Conservation (phyloP, 306 rosid species). For the Acacia crassicarpa region DNA sequence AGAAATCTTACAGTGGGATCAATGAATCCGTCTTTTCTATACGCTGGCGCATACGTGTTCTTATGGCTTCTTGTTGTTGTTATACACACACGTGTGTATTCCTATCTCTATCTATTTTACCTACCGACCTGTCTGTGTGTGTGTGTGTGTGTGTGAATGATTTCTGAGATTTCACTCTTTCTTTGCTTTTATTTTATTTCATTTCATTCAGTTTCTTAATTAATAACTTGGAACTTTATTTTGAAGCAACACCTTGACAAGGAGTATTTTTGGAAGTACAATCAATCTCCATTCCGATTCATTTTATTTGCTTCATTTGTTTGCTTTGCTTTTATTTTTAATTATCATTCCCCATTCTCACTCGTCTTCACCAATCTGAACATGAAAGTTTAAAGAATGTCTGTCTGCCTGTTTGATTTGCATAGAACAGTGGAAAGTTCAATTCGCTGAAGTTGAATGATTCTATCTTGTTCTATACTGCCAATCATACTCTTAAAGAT, state of each 20-base stretch:
- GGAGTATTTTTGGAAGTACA: background rate
- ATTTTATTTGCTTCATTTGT: too few species aligned
- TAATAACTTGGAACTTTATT: background rate
- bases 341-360: background rate
- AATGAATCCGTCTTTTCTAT: background rate
- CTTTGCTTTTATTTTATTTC: background rate
- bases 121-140: background rate
- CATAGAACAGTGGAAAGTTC: background rate
- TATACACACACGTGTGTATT: too few species aligned
- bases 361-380: background rate
- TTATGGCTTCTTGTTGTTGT: too few species aligned
- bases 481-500: constrained; percentile 4
- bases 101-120: background rate
- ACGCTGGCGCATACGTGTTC: too few species aligned
- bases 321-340: too few species aligned
- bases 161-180: background rate
- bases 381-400: background rate
- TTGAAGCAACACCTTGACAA: background rate
- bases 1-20: background rate
- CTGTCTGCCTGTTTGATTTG: background rate
- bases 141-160: background rate
- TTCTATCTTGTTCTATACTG: constrained; percentile 13
- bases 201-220: background rate
- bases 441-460: background rate
- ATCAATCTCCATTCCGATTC: too few species aligned